These are phyloP conservation scores for Penicillium occitanis DNA, from an alignment of 2,329 filamentous ascomycete genomes.

Conservation along the genomic window DNA sequence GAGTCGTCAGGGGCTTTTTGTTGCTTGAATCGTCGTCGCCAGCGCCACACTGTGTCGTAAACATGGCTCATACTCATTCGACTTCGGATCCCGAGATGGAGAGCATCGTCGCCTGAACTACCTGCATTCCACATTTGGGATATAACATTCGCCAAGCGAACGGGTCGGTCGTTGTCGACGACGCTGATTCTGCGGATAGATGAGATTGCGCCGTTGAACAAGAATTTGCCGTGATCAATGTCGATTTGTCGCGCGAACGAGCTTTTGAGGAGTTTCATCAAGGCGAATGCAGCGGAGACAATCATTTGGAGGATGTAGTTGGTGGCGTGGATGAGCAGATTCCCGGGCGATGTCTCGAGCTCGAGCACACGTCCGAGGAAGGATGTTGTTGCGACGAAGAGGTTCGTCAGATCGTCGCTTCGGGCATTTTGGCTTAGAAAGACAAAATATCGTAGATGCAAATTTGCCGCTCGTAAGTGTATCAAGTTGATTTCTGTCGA, in stretches of 20 bases:
- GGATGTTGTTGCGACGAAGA: constrained; percentile 47
- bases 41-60: constrained; percentile 66
- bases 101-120: constrained; percentile 36
- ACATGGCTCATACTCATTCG: constrained; percentile 66
- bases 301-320: constrained; percentile 67
- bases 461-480: constrained; percentile 46
- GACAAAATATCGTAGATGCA: constrained; percentile 48
- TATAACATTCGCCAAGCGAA: constrained; percentile 62
- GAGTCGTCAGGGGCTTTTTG: constrained; percentile 61
- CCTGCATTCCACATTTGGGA: constrained; percentile 63
- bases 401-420: constrained; percentile 45
- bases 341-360: constrained; percentile 45
- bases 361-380: constrained; percentile 48
- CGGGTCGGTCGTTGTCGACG: constrained; percentile 61
- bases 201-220: constrained; percentile 59
- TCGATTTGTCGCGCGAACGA: constrained; percentile 59
- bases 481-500: constrained; percentile 45
- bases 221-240: constrained; percentile 53
- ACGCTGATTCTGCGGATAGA: constrained; percentile 61
- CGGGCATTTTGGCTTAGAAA: constrained; percentile 47
- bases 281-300: constrained; percentile 61
- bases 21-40: constrained; percentile 65
- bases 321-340: constrained; percentile 53
- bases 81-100: constrained; percentile 63
- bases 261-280: constrained; percentile 65